Evolutionary conservation across 257 asterid species (phyloP).

Genomic region (Cordia subcordata): DNA sequence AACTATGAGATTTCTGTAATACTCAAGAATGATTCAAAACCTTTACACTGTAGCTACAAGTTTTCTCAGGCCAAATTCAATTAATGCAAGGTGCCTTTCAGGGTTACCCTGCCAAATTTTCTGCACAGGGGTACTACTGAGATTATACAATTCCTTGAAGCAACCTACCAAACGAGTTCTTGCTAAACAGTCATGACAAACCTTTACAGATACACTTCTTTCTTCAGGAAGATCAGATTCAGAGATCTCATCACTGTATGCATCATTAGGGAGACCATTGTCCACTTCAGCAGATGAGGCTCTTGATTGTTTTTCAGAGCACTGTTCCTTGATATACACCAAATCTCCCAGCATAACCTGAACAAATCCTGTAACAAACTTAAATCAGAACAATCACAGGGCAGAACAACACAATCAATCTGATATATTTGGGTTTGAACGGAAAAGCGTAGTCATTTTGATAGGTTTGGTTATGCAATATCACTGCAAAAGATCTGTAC

Average conservation of each 20-base stretch:
- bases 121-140: not conserved
- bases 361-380: slow-evolving; percentile 49
- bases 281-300: slow-evolving; percentile 37
- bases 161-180: not conserved
- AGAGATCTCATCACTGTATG: slow-evolving; percentile 46
- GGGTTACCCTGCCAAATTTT: too few species aligned
- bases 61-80: too few species aligned
- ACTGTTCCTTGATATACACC: slow-evolving; percentile 72
- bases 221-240: slow-evolving; percentile 52
- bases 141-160: not conserved
- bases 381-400: not conserved
- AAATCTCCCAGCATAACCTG: slow-evolving; percentile 80
- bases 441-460: not conserved
- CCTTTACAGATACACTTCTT: slow-evolving; percentile 56
- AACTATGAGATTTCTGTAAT: too few species aligned
- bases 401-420: not conserved
- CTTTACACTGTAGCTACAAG: too few species aligned
- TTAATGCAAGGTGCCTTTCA: too few species aligned
- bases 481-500: not conserved
- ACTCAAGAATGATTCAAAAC: too few species aligned
- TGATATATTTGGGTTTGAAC: not conserved
- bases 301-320: slow-evolving; percentile 26
- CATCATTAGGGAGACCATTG: slow-evolving; percentile 31
- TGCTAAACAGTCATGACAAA: slow-evolving; percentile 10
- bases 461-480: not conserved